Evolutionary conservation across 371 early-diverging fungal genomes (phyloP), one percentile per base, ranked within the genome.

Genomic region (Basidiobolus meristosporus): DNA sequence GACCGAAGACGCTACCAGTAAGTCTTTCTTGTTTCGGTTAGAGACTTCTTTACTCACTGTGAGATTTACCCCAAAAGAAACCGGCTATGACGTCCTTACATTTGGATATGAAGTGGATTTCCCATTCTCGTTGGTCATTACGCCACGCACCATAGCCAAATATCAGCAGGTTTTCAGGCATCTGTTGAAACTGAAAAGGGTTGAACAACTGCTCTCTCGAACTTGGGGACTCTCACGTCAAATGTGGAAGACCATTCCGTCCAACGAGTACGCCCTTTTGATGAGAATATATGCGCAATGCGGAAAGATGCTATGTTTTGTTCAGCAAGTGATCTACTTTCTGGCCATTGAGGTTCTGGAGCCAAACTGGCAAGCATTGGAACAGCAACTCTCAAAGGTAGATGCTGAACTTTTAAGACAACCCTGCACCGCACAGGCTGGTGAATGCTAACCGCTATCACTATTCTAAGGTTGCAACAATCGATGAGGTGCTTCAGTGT

Each of bases 101-200:
- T 53, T 95, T 12, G 69, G 74, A 32, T 79, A 82, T 52, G 64
- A 64, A 6, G 77, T 84, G 2, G 62, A 68, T 1, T 97, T 93
- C 45, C 97, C 97, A 2, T 55, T 80, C 1, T 84, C 91, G 2
- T 58, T 97, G 5, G 78, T 93, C 1, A 69, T 97, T 31, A 80
- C 81, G 28, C 70, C 70, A 40, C 76, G 74, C 34, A 70, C 84
- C 1, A 51, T 90, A 37, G 72, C 76, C 6, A 90, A 90, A 53
- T 95, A 97, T 52, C 89, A 86, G 48, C 60, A 90, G 2, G 51
- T 95, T 21, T 90, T 90, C 56, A 75, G 96, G 10, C 83, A 87
- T 52, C 57, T 95, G 11, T 54, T 95, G 22, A 65, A 73, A 31
- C 64, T 90, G 49, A 89, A 89, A 48, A 74, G 83, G 43, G 68